These are phyloP conservation scores for Lepiota subincarnata DNA, from an alignment of 768 basidiomycete genomes.

Conservation along the genomic window DNA sequence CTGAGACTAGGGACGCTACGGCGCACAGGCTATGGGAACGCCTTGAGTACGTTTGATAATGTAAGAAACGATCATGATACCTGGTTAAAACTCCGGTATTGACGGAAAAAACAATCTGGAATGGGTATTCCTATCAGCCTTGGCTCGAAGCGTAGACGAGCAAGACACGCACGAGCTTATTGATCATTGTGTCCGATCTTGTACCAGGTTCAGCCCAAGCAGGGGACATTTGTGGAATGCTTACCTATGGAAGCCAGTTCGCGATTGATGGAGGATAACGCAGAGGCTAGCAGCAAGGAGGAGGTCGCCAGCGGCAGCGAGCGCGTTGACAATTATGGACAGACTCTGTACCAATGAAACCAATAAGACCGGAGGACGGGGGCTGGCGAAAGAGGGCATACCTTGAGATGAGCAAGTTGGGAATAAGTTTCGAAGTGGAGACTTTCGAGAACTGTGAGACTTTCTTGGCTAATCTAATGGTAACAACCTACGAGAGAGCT, in stretches of 20 bases:
- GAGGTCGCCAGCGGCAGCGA: constrained; percentile 42
- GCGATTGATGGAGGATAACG: constrained; percentile 35
- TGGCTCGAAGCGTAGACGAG: neutral
- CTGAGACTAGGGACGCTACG: constrained; percentile 49
- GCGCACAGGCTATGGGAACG: constrained; percentile 41
- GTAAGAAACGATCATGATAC: constrained; percentile 20
- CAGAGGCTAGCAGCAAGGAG: constrained; percentile 42
- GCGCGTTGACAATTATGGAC: constrained; percentile 40
- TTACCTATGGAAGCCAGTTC: constrained; percentile 46
- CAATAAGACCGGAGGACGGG: neutral
- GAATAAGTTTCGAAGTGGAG: constrained; percentile 29
- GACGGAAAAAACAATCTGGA: constrained; percentile 41
- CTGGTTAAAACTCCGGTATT: constrained; percentile 37
- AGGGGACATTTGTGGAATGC: neutral
- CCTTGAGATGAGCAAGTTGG: constrained; percentile 35
- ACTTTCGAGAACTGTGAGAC: constrained; percentile 14
- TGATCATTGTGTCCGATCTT: constrained; percentile 45
- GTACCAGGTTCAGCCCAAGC: constrained; percentile 2
- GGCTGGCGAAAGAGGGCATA: neutral
- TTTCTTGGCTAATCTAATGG: neutral
- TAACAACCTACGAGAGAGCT: constrained; percentile 7
- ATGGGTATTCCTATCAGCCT: neutral
- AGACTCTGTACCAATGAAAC: constrained; percentile 23
- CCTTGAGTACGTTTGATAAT: neutral
- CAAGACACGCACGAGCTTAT: constrained; percentile 30